These are phyloP conservation scores for Blepharisma japonicum DNA, from an alignment of 73 alveolate species.

Conservation along the genomic window DNA sequence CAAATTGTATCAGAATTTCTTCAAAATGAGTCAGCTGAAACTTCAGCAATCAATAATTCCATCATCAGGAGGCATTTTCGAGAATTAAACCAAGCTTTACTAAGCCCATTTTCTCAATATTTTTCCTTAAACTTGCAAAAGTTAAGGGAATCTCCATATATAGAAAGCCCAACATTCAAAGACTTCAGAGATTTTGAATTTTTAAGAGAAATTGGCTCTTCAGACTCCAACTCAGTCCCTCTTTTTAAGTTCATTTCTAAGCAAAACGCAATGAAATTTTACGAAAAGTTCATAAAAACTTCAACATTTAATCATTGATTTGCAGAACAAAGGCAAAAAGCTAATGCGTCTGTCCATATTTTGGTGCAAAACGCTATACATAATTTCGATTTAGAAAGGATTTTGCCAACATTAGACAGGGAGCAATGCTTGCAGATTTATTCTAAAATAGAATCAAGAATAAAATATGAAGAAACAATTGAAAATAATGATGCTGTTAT, in stretches of 20 bases:
- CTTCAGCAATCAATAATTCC: constrained; percentile 11
- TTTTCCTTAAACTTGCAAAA: neutral
- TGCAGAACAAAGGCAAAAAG: constrained; percentile 13
- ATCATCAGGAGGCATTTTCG: constrained; percentile 6
- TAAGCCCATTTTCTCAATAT: neutral
- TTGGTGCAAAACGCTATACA: neutral
- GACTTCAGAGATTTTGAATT: constrained; percentile 11
- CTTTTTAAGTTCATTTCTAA: neutral
- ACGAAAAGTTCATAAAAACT: constrained; percentile 13
- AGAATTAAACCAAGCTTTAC: neutral
- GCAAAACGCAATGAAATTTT: constrained; percentile 4
- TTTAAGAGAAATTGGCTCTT: neutral
- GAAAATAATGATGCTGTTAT: neutral
- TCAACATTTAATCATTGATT: constrained; percentile 16
- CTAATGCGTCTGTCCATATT: neutral
- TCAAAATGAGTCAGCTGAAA: neutral
- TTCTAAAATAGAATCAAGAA: neutral
- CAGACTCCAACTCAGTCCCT: neutral
- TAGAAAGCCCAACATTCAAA: neutral
- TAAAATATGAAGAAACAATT: neutral
- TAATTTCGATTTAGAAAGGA: neutral
- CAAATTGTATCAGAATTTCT: neutral
- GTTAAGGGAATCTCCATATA: constrained; percentile 26
- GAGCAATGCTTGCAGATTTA: neutral
- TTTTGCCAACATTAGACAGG: neutral